Percentiles rank a stretch among this genome's conserved stretches.
phyloP scores from a whole-genome alignment of 345 rosid genomes.

The Acer yangbiense region DNA sequence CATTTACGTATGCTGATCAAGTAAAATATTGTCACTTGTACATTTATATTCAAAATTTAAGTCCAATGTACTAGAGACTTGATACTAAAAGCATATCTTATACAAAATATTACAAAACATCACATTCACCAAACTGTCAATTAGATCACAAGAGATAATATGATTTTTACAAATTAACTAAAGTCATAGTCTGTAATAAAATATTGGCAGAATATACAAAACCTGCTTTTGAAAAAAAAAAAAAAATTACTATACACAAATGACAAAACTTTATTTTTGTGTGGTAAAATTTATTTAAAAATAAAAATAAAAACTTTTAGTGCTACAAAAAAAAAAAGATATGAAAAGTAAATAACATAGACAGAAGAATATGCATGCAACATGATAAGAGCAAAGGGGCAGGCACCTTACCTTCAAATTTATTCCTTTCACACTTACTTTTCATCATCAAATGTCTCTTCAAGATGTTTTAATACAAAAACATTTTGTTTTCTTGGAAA shows the following conservation, averaged over 20 bases:
- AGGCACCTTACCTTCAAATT: background rate
- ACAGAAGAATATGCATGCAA: constrained; percentile 5
- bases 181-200: too few relatives aligned
- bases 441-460: background rate
- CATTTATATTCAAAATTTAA: too few relatives aligned
- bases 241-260: background rate
- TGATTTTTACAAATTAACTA: too few relatives aligned
- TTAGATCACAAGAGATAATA: too few relatives aligned
- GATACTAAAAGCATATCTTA: too few relatives aligned
- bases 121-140: too few relatives aligned
- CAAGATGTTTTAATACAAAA: background rate
- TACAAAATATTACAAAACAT: too few relatives aligned
- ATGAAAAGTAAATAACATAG: background rate
- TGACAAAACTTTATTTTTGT: background rate
- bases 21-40: too few relatives aligned
- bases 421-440: constrained; percentile 40
- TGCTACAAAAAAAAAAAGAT: background rate
- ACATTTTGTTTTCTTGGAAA: too few relatives aligned
- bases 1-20: too few relatives aligned
- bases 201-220: too few relatives aligned
- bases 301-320: background rate
- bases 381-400: background rate
- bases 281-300: background rate
- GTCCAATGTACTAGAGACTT: too few relatives aligned
- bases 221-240: constrained; percentile 6